Evolutionary conservation across 495 filamentous ascomycete species (phyloP), one percentile per base, ranked within the genome.

Genomic region (Aspergillus coremiiformis): DNA sequence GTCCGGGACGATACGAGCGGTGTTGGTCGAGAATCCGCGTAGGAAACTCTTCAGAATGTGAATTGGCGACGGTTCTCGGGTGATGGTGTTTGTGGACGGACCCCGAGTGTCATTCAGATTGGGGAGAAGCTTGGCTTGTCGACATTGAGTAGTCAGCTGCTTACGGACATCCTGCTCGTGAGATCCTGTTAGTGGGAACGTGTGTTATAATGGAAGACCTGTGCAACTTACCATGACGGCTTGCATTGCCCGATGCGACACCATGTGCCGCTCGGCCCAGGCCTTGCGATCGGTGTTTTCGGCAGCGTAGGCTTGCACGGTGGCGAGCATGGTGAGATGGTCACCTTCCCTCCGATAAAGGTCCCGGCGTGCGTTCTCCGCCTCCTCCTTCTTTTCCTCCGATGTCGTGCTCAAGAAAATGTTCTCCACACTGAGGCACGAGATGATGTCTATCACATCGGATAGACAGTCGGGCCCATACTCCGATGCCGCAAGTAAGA

Each of bases 381-480:
- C 86, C 43, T 84, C 76, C 55, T 95, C 90, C 39, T 81, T 82
- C 43, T 80, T 84, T 55, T 96, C 91, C 51, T 96, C 93, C 0
- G 86, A 84, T 5, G 79, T 80, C 0, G 87, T 74, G 45, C 89
- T 88, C 10, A 91, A 66, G 64, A 95, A 96, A 44, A 97, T 83
- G 53, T 88, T 91, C 60, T 95, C 91, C 0, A 91, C 85, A 3
- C 87, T 93, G 11, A 97, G 78, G 56, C 84, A 87, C 0, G 94
- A 83, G 52, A 97, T 87, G 48, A 96, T 87, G 62, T 99, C 94
- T 50, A 99, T 94, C 11, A 82, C 83, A 58, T 96, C 93, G 0
- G 82, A 60, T 5, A 97, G 63, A 56, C 90, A 93, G 33, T 87
- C 78, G 6, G 72, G 70, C 6, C 84, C 78, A 0, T 83, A 74